Evolutionary conservation across 495 filamentous ascomycete species (phyloP).

Genomic region (Penicillium paxilli): DNA sequence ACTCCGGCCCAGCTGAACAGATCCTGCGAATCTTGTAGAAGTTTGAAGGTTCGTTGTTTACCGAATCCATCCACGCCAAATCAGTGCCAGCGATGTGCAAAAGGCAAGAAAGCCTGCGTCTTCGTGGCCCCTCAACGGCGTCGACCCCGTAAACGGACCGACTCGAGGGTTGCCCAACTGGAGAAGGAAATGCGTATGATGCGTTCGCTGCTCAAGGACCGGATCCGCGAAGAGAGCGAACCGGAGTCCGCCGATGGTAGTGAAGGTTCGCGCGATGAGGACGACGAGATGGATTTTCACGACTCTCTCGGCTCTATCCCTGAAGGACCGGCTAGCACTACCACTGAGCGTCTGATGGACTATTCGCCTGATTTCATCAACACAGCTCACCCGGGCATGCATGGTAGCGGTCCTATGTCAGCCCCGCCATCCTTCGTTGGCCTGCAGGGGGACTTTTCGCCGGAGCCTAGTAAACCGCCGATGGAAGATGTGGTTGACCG

Average conservation of each 20-base stretch:
- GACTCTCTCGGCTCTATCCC: conserved; percentile 14
- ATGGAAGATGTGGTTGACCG: conserved; percentile 45
- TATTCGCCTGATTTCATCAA: conserved; percentile 27
- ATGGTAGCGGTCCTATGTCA: conserved; percentile 13
- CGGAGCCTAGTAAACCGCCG: conserved; percentile 10
- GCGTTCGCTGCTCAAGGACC: conserved; percentile 43
- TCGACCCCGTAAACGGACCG: conserved; percentile 77
- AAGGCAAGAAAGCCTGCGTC: conserved; percentile 71
- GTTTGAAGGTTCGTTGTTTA: conserved; percentile 83
- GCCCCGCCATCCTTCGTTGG: conserved; percentile 18
- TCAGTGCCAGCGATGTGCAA: conserved; percentile 78
- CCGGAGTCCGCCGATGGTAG: conserved; percentile 32
- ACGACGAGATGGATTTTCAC: conserved; percentile 21
- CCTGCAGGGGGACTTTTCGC: conserved; percentile 13
- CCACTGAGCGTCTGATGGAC: conserved; percentile 25
- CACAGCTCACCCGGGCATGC: conserved; percentile 19
- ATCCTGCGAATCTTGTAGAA: conserved; percentile 84
- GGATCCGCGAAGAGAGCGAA: conserved; percentile 34
- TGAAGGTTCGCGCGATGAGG: conserved; percentile 24
- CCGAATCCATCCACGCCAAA: conserved; percentile 57
- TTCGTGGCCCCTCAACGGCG: conserved; percentile 79
- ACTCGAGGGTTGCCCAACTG: conserved; percentile 81
- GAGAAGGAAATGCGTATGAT: conserved; percentile 82
- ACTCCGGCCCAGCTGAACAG: conserved; percentile 50
- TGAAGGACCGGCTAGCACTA: conserved; percentile 22